phyloP scores from a whole-genome alignment of 2,329 filamentous ascomycete species.

The Apiospora phragmitis region DNA sequence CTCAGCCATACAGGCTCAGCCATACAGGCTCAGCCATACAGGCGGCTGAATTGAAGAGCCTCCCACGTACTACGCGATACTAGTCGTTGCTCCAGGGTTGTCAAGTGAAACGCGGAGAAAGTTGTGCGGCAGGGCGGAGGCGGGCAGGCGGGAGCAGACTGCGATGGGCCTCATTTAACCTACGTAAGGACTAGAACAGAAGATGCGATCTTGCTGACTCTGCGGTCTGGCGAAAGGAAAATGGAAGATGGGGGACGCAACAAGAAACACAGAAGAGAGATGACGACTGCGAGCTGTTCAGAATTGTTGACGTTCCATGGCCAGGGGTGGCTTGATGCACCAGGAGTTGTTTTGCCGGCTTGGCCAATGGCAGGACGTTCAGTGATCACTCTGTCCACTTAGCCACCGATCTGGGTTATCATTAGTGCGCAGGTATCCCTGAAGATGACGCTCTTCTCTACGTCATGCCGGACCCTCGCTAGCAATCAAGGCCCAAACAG shows the following conservation, averaged over 20 bases:
- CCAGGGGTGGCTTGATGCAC: not conserved
- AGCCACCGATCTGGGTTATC: not conserved
- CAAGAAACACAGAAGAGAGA: not conserved
- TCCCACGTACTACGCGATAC: not conserved
- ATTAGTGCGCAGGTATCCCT: conserved; percentile 1
- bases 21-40: not conserved
- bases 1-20: too few relatives aligned
- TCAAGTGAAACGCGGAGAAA: not conserved
- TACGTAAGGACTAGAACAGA: not conserved
- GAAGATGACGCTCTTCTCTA: conserved; percentile 7
- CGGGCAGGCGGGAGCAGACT: not conserved
- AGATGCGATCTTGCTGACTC: not conserved
- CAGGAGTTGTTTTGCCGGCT: not conserved
- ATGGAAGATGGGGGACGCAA: not conserved
- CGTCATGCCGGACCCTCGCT: conserved; percentile 11
- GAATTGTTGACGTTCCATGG: not conserved
- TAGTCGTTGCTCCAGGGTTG: not conserved
- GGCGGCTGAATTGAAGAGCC: not conserved
- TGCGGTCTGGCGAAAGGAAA: too few relatives aligned
- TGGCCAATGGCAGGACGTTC: not conserved
- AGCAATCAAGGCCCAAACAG: conserved; percentile 8
- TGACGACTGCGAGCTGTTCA: conserved; percentile 3
- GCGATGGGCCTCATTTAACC: not conserved
- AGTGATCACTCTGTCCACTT: not conserved
- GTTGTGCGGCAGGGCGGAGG: not conserved